phyloP scores from a whole-genome alignment of 148 eudicot species.

The Fagopyrum tataricum region DNA sequence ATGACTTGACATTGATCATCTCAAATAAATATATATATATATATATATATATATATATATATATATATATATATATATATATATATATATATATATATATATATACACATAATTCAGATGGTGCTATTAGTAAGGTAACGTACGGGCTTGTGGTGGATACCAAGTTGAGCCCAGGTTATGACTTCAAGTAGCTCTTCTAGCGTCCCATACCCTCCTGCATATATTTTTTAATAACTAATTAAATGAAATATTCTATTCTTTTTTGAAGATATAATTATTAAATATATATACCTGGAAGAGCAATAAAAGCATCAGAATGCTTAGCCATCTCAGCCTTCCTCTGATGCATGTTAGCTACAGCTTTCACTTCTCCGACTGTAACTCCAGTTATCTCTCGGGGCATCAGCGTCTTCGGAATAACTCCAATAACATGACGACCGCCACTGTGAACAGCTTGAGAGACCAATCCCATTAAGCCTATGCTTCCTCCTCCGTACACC shows the following conservation, averaged over 20 bases:
- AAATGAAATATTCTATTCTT: too few relatives aligned
- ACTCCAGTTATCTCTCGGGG: slow-evolving; percentile 43
- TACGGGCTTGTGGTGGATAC: slow-evolving; percentile 78
- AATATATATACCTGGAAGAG: slow-evolving; percentile 45
- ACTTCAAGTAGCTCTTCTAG: slow-evolving; percentile 75
- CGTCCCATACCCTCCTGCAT: slow-evolving; percentile 72
- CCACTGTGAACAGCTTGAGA: slow-evolving; percentile 62
- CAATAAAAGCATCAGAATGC: slow-evolving; percentile 67
- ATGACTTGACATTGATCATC: neutral
- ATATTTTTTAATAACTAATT: too few relatives aligned
- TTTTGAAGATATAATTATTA: too few relatives aligned
- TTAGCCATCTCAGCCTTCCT: slow-evolving; percentile 75
- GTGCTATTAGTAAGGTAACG: neutral
- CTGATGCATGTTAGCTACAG: slow-evolving; percentile 63
- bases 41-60: too few relatives aligned
- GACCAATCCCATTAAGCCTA: slow-evolving; percentile 75
- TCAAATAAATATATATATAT: too few relatives aligned
- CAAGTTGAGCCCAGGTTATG: slow-evolving; percentile 73
- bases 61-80: too few relatives aligned
- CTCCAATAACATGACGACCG: slow-evolving; percentile 67
- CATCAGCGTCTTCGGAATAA: slow-evolving; percentile 29
- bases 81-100: too few relatives aligned
- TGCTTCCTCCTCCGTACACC: slow-evolving; percentile 80
- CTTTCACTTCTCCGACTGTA: slow-evolving; percentile 49
- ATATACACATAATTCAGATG: too few relatives aligned